Conservation (phyloP, 257 asterid species). For the Prunella vulgaris region DNA sequence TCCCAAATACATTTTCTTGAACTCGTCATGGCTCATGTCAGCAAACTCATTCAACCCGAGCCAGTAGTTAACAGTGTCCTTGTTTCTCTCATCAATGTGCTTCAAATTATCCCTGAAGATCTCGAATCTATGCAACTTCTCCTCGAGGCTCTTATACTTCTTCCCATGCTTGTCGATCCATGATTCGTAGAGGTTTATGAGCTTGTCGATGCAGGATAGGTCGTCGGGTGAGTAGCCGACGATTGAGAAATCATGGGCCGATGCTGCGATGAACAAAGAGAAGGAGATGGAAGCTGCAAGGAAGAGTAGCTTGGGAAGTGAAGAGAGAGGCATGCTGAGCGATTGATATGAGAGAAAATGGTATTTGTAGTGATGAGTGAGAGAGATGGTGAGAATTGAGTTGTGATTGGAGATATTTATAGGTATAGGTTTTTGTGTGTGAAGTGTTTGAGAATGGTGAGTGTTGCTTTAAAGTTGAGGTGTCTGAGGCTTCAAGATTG, state of each 20-base stretch:
- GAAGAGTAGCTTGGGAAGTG: slow-evolving; percentile 29
- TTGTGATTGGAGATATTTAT: slow-evolving; percentile 21
- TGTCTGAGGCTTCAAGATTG: slow-evolving; percentile 41
- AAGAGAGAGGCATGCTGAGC: slow-evolving; percentile 30
- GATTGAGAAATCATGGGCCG: slow-evolving; percentile 42
- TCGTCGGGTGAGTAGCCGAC: slow-evolving; percentile 60
- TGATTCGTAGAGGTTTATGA: slow-evolving; percentile 46
- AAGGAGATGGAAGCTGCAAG: slow-evolving; percentile 27
- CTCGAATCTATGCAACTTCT: slow-evolving; percentile 54
- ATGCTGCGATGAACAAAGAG: slow-evolving; percentile 9
- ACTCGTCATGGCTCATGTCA: slow-evolving; percentile 67
- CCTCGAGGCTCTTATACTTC: slow-evolving; percentile 48
- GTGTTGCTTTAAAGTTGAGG: slow-evolving; percentile 42
- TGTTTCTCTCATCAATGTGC: slow-evolving; percentile 59
- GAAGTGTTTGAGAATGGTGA: slow-evolving; percentile 1
- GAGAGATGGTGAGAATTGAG: slow-evolving; percentile 14
- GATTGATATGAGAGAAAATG: not conserved
- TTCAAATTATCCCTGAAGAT: slow-evolving; percentile 59
- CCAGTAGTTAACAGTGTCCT: slow-evolving; percentile 41
- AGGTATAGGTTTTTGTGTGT: not conserved
- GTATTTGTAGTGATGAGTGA: not conserved
- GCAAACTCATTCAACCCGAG: slow-evolving; percentile 62
- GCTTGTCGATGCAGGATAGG: slow-evolving; percentile 41
- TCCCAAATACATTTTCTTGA: slow-evolving; percentile 47
- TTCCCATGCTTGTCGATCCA: slow-evolving; percentile 56